Conservation (phyloP, 2,329 filamentous ascomycete species). For the Talaromyces rugulosus region DNA sequence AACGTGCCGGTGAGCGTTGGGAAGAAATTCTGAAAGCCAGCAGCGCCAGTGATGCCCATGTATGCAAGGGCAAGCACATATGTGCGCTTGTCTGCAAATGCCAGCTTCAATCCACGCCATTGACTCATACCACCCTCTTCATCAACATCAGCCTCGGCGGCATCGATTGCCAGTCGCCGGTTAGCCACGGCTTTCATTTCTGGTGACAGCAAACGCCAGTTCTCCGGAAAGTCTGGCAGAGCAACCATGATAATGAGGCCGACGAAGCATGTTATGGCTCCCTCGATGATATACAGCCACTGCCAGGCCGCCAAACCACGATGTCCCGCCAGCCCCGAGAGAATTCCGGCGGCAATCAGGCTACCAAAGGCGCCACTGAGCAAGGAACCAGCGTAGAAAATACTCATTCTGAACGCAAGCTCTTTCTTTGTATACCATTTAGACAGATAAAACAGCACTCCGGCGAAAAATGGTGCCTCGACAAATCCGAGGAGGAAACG, state of each 20-base stretch:
- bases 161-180: constrained; percentile 46
- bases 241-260: constrained; percentile 29
- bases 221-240: constrained; percentile 41
- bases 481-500: constrained; percentile 44
- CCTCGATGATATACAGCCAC: constrained; percentile 40
- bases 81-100: constrained; percentile 48
- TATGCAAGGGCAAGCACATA: constrained; percentile 44
- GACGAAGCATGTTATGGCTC: constrained; percentile 30
- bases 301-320: constrained; percentile 36
- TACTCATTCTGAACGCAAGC: constrained; percentile 47
- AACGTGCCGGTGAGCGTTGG: constrained; percentile 48
- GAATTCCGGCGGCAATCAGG: constrained; percentile 51
- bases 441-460: constrained; percentile 46
- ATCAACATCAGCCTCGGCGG: constrained; percentile 45
- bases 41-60: constrained; percentile 46
- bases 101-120: constrained; percentile 48
- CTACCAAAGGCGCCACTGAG: constrained; percentile 52
- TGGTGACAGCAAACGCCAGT: constrained; percentile 35
- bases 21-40: constrained; percentile 56
- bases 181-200: constrained; percentile 44
- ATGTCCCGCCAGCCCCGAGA: constrained; percentile 34
- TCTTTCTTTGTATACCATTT: constrained; percentile 54
- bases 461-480: constrained; percentile 47
- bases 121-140: constrained; percentile 47
- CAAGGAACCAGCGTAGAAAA: constrained; percentile 50